phyloP scores from a whole-genome alignment of 2,329 filamentous ascomycete species.

The Ceratocystis huliohia region DNA sequence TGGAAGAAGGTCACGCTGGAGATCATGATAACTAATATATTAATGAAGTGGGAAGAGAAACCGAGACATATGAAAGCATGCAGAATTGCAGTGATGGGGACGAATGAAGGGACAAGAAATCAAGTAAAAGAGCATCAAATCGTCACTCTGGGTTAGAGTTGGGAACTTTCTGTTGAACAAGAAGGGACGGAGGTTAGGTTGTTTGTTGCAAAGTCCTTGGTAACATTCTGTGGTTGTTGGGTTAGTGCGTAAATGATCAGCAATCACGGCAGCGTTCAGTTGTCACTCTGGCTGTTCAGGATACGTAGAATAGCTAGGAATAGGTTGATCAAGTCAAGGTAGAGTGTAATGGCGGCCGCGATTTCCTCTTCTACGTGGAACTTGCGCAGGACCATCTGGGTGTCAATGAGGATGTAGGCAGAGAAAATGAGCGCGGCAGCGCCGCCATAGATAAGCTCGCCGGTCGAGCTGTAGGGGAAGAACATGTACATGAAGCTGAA shows the following conservation, averaged over 20 bases:
- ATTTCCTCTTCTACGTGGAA: slow-evolving; percentile 98
- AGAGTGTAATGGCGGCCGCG: slow-evolving; percentile 84
- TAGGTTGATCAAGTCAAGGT: slow-evolving; percentile 91
- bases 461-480: slow-evolving; percentile 68
- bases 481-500: slow-evolving; percentile 90
- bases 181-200: too few relatives aligned
- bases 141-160: neutral
- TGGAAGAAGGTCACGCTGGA: neutral
- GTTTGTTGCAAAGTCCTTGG: too few relatives aligned
- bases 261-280: slow-evolving; percentile 39
- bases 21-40: neutral
- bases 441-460: slow-evolving; percentile 76
- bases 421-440: slow-evolving; percentile 79
- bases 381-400: slow-evolving; percentile 86
- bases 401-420: slow-evolving; percentile 90
- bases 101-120: neutral
- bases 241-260: neutral
- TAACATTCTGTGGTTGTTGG: too few relatives aligned
- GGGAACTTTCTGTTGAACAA: too few relatives aligned
- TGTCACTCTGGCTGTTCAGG: slow-evolving; percentile 88
- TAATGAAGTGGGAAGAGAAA: neutral
- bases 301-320: slow-evolving; percentile 94
- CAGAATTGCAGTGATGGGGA: neutral
- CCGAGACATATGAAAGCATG: neutral
- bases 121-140: neutral